phyloP scores from a whole-genome alignment of 2,329 filamentous ascomycete species.

The Venturia oleaginea region DNA sequence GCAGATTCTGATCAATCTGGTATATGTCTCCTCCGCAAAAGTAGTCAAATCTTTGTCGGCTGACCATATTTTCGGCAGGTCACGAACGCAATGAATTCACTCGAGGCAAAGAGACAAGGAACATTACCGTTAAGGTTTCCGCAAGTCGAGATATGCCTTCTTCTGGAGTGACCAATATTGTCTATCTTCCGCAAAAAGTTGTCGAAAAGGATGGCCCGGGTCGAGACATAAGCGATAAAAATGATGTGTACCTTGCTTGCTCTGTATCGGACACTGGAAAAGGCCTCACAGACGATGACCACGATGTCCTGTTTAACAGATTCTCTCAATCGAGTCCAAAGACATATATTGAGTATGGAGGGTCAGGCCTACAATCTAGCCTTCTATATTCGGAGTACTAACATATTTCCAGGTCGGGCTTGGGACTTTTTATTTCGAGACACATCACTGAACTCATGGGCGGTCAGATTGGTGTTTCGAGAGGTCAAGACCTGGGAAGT shows the following conservation, averaged over 20 bases:
- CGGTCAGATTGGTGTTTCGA: slow-evolving; percentile 59
- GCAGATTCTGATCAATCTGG: slow-evolving; percentile 13
- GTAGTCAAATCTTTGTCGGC: not conserved
- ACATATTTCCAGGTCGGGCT: no score
- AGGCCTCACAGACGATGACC: slow-evolving; percentile 52
- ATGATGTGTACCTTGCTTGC: slow-evolving; percentile 16
- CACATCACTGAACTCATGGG: slow-evolving; percentile 60
- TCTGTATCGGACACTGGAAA: slow-evolving; percentile 16
- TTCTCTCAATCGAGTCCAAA: slow-evolving; percentile 60
- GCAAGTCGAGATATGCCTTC: slow-evolving; percentile 18
- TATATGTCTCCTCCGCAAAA: not conserved
- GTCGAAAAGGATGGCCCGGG: not conserved
- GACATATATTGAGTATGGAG: slow-evolving; percentile 38
- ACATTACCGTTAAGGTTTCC: slow-evolving; percentile 21
- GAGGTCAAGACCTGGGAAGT: slow-evolving; percentile 48
- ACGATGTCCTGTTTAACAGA: slow-evolving; percentile 49
- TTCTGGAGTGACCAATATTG: slow-evolving; percentile 8
- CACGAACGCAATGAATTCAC: slow-evolving; percentile 15
- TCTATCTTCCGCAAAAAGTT: not conserved
- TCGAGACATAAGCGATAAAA: slow-evolving; percentile 14
- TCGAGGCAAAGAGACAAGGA: not conserved
- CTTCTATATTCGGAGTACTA: no score
- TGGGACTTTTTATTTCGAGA: slow-evolving; percentile 58
- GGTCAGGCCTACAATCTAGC: slow-evolving; percentile 5
- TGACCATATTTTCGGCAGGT: not conserved